Percentiles rank a stretch among this genome's conserved stretches.
These are phyloP conservation scores for Plantago elongata DNA, from an alignment of 257 asterid genomes.

Conservation along the genomic window DNA sequence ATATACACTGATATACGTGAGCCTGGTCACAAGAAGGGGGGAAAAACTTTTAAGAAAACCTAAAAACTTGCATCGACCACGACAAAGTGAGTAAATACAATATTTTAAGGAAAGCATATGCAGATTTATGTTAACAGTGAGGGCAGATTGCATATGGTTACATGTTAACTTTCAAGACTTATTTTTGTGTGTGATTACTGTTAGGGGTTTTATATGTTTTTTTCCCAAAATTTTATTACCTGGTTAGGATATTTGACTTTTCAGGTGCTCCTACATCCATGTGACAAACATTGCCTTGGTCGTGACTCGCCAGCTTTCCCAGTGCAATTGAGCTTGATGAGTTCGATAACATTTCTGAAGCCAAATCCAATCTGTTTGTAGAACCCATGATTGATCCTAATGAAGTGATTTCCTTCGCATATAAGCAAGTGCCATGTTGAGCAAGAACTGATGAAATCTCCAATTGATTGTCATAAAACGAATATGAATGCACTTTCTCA, in stretches of 20 bases:
- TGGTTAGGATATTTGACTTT: conserved; percentile 27
- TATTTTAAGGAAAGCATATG: neutral
- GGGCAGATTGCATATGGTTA: neutral
- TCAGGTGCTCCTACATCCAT: conserved; percentile 23
- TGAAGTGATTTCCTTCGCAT: conserved; percentile 52
- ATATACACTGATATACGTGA: no score
- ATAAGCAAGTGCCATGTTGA: conserved; percentile 78
- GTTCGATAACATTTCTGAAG: conserved; percentile 70
- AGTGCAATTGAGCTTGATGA: conserved; percentile 61
- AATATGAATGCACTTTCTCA: conserved; percentile 38
- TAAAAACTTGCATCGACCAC: no score
- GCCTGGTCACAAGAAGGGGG: no score
- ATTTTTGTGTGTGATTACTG: neutral
- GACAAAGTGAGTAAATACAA: neutral
- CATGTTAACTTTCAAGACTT: neutral
- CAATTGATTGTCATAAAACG: conserved; percentile 62
- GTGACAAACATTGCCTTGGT: conserved; percentile 17
- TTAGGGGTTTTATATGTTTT: neutral
- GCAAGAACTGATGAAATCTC: conserved; percentile 65
- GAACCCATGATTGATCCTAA: conserved; percentile 38
- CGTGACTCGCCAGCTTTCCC: conserved; percentile 59
- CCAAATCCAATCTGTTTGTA: conserved; percentile 44
- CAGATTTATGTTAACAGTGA: neutral
- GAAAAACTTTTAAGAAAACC: no score
- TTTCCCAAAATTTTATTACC: conserved; percentile 37